Evolutionary conservation across 2,329 filamentous ascomycete species (phyloP).

Genomic region (Penicillium olsonii): DNA sequence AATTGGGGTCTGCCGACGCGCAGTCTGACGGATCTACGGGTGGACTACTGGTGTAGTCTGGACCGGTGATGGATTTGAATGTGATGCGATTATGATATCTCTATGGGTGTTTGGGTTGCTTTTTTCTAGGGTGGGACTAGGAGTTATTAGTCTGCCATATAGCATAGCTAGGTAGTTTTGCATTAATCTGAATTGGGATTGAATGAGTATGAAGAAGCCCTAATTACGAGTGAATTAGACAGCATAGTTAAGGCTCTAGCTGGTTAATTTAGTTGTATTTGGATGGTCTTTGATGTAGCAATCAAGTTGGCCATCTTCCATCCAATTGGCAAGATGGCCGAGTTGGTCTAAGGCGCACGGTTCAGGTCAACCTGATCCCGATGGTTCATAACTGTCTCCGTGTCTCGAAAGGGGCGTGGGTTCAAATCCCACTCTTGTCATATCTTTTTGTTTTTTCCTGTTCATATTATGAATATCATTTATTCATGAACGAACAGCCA

Average conservation of each 20-base stretch:
- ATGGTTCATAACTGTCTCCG: constrained; percentile 9
- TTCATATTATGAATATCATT: background rate
- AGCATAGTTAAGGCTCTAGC: no score
- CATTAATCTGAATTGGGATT: background rate
- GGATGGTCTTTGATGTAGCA: no score
- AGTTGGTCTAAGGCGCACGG: constrained; percentile 40
- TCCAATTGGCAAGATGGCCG: constrained; percentile 35
- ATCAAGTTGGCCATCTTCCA: background rate
- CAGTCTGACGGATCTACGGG: constrained; percentile 33
- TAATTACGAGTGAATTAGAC: no score
- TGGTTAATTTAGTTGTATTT: no score
- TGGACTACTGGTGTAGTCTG: constrained; percentile 27
- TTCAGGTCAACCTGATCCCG: constrained; percentile 32
- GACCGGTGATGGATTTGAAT: constrained; percentile 9
- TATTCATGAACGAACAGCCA: no score
- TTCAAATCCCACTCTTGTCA: constrained; percentile 10
- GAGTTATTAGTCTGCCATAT: no score
- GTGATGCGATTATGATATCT: constrained; percentile 4
- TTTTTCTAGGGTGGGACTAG: background rate
- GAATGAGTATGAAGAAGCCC: no score
- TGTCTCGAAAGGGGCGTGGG: constrained; percentile 9
- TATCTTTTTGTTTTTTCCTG: background rate
- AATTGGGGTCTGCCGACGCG: constrained; percentile 41
- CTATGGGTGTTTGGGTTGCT: background rate
- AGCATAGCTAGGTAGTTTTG: background rate